Conservation (phyloP, 352 stramenopile species). For the Globisporangium mamillatum region DNA sequence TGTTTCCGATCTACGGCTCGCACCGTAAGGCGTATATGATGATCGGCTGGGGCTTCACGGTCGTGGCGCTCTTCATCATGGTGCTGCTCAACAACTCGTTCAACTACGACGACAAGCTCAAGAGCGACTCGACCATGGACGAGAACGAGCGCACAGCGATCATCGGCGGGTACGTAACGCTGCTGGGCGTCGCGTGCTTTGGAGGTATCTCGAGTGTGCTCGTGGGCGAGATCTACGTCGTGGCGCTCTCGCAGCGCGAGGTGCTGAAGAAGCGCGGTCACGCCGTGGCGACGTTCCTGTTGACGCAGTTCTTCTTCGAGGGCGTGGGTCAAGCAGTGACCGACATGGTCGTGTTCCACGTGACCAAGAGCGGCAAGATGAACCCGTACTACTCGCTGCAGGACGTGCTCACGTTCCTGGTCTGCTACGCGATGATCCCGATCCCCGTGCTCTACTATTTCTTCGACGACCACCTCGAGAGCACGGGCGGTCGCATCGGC, state of each 20-base stretch:
- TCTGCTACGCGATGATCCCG: constrained; percentile 41
- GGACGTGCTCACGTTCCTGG: constrained; percentile 30
- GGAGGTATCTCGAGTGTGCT: constrained; percentile 39
- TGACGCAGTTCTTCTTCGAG: constrained; percentile 34
- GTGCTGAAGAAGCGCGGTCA: constrained; percentile 27
- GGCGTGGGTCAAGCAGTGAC: constrained; percentile 30
- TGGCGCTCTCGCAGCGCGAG: constrained; percentile 38
- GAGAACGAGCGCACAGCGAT: constrained; percentile 19
- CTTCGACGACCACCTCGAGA: constrained; percentile 41
- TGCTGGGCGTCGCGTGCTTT: constrained; percentile 40
- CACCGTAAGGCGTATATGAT: constrained; percentile 24
- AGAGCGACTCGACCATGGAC: constrained; percentile 21
- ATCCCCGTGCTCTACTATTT: constrained; percentile 30
- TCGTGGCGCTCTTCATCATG: constrained; percentile 35
- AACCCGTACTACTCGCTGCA: constrained; percentile 27
- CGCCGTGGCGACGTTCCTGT: constrained; percentile 31
- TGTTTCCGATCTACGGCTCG: constrained; percentile 17
- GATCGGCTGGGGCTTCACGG: constrained; percentile 20
- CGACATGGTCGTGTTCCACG: constrained; percentile 31
- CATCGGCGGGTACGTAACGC: constrained; percentile 32
- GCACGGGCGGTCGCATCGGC: constrained; percentile 23
- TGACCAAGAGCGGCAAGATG: constrained; percentile 15
- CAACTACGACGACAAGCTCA: constrained; percentile 20
- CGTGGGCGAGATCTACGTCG: constrained; percentile 40
- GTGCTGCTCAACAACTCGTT: constrained; percentile 32